These are phyloP conservation scores for Blepharisma japonicum DNA, from an alignment of 73 alveolate species.

Conservation along the genomic window DNA sequence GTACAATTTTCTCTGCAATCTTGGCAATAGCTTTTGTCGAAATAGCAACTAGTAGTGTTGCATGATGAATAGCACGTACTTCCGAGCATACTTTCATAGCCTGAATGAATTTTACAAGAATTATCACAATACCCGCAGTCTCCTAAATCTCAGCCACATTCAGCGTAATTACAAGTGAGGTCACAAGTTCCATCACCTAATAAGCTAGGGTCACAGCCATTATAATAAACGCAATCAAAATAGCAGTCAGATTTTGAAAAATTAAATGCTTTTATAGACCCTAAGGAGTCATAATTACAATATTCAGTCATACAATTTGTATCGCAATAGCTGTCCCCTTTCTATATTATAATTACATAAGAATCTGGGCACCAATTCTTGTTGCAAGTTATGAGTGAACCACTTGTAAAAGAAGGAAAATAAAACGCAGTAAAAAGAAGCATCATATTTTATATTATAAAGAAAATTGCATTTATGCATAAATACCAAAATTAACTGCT, in stretches of 20 bases:
- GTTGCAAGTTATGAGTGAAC: too few species aligned
- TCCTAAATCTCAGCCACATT: constrained; percentile 5
- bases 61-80: neutral
- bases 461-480: too few species aligned
- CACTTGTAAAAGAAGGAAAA: too few species aligned
- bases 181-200: neutral
- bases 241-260: neutral
- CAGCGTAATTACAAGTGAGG: neutral
- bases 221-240: neutral
- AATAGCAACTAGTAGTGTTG: neutral
- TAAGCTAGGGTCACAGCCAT: constrained; percentile 13
- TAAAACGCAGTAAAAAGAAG: too few species aligned
- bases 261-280: neutral
- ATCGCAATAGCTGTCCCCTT: neutral
- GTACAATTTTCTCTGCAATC: neutral
- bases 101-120: neutral
- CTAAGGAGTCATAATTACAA: neutral
- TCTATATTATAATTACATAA: too few species aligned
- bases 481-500: too few species aligned
- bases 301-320: neutral
- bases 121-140: neutral
- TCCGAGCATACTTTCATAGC: neutral
- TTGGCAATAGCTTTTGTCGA: neutral
- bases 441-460: too few species aligned
- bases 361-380: too few species aligned